Conservation (phyloP, 148 eudicot species). For the Vaccinium macrocarpon region DNA sequence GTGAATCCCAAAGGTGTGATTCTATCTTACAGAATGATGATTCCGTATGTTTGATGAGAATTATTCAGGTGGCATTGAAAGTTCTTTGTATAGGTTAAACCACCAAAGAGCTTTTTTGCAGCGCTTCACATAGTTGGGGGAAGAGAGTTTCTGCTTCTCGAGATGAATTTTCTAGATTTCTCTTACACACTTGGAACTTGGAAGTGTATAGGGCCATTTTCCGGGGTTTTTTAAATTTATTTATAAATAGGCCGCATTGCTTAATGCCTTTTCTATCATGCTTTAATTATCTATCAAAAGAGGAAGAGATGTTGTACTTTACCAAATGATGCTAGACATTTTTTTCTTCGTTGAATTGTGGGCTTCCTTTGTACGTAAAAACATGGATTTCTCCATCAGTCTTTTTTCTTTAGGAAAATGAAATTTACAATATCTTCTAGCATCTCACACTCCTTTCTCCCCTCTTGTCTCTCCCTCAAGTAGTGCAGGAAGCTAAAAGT, state of each 20-base stretch:
- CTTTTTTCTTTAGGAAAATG: neutral
- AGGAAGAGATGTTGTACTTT: neutral
- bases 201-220: too few species aligned
- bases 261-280: too few species aligned
- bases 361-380: neutral
- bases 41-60: neutral
- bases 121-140: neutral
- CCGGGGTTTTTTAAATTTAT: too few species aligned
- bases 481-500: neutral
- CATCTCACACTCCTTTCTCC: neutral
- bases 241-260: too few species aligned
- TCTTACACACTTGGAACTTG: too few species aligned
- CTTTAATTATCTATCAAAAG: neutral
- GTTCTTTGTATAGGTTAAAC: neutral
- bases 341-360: neutral
- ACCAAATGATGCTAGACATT: neutral
- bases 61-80: neutral
- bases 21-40: neutral
- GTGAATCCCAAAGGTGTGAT: neutral
- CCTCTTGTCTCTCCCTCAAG: neutral
- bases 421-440: neutral
- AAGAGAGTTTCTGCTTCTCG: neutral
- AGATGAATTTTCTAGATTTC: neutral
- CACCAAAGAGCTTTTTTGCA: neutral
- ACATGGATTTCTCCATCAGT: neutral